phyloP scores from a whole-genome alignment of 495 filamentous ascomycete genomes.

The Lasiosphaeris hirsuta region DNA sequence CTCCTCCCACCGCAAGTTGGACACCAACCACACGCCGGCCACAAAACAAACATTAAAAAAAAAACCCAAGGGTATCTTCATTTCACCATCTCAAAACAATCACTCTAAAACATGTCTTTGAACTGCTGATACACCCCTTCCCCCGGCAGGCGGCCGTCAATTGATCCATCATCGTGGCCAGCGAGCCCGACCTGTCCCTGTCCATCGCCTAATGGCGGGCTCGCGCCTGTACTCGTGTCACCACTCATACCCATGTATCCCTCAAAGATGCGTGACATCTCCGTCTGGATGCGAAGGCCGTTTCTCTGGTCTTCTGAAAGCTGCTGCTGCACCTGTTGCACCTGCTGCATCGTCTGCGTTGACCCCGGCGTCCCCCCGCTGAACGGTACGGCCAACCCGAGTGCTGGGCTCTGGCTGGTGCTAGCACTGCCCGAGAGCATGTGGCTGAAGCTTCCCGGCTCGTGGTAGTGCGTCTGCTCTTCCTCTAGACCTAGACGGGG shows the following conservation, averaged over 20 bases:
- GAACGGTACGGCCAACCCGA: neutral
- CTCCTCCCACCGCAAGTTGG: no score
- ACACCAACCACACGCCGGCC: no score
- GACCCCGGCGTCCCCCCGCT: constrained; percentile 3
- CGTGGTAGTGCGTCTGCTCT: constrained; percentile 3
- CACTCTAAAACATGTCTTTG: constrained; percentile 24
- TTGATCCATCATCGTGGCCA: neutral
- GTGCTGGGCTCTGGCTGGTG: constrained; percentile 2
- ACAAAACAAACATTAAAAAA: no score
- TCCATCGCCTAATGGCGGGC: neutral
- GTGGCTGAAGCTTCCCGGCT: neutral
- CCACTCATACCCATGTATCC: constrained; percentile 15
- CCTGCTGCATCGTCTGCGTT: constrained; percentile 11
- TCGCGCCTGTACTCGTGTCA: neutral
- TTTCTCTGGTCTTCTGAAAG: constrained; percentile 27
- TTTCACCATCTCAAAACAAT: neutral
- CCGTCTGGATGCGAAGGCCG: constrained; percentile 40
- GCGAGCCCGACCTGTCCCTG: neutral
- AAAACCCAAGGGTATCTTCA: no score
- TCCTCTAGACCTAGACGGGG: constrained; percentile 69
- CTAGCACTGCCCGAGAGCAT: constrained; percentile 5
- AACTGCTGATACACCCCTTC: constrained; percentile 17
- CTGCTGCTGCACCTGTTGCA: constrained; percentile 1
- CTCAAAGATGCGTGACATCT: constrained; percentile 48
- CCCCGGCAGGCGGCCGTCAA: neutral